A percentile compares a stretch with the other conserved stretches of the same genome.
phyloP scores from a whole-genome alignment of 352 stramenopile species.

The Pythium scleroteichum region DNA sequence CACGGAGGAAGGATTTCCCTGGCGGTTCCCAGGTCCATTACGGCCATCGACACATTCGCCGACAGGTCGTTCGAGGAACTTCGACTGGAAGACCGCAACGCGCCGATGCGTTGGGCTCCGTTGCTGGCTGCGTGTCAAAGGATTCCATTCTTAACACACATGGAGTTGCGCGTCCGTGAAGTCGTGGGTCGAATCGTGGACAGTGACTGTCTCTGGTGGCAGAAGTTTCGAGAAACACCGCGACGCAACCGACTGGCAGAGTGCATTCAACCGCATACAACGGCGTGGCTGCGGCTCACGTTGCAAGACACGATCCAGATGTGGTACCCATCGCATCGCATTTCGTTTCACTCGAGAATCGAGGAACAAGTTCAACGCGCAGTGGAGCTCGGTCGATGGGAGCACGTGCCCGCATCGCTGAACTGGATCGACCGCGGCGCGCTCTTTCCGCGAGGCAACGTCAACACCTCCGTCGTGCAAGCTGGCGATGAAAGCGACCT shows the following conservation, averaged over 20 bases:
- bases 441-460: neutral
- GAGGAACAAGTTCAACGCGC: neutral
- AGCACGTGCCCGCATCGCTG: neutral
- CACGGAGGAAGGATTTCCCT: neutral
- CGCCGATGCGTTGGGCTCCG: neutral
- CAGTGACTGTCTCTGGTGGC: neutral
- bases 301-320: neutral
- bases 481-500: neutral
- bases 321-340: conserved; percentile 2
- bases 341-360: neutral
- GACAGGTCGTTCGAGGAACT: conserved; percentile 14
- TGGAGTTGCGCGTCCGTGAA: conserved; percentile 8
- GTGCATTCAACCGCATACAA: neutral
- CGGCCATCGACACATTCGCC: conserved; percentile 14
- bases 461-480: neutral
- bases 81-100: conserved; percentile 9
- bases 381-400: neutral
- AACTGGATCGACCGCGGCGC: neutral
- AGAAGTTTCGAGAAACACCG: neutral
- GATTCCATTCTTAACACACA: neutral
- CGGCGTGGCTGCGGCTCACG: neutral
- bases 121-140: neutral
- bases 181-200: conserved; percentile 1
- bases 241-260: neutral
- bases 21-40: conserved; percentile 5